Evolutionary conservation across 805 yeast species (phyloP).

Genomic region (Dipodascopsis uninucleata): DNA sequence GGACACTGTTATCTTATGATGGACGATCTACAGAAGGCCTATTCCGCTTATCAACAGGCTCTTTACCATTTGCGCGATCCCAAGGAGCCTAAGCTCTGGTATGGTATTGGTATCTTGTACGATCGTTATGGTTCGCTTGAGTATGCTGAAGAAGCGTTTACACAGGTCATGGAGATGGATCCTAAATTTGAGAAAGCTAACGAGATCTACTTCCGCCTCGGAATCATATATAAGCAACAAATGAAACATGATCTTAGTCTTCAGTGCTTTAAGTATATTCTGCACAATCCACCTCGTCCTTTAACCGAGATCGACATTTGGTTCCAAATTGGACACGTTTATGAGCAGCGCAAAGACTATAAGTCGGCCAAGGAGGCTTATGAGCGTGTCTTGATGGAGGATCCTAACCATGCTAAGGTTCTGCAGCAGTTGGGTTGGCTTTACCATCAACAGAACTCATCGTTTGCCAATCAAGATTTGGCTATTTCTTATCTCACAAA

Average conservation of each 20-base stretch:
- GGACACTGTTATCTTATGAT: slow-evolving; percentile 97
- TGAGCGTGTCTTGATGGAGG: slow-evolving; percentile 82
- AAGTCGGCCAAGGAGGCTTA: slow-evolving; percentile 91
- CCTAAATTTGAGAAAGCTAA: slow-evolving; percentile 94
- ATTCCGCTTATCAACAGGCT: slow-evolving; percentile 95
- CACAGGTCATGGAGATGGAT: slow-evolving; percentile 90
- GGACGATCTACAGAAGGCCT: slow-evolving; percentile 93
- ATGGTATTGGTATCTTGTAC: slow-evolving; percentile 94
- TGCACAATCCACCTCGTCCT: slow-evolving; percentile 90
- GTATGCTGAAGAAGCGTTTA: slow-evolving; percentile 98
- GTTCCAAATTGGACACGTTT: slow-evolving; percentile 96
- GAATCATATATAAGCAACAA: slow-evolving; percentile 95
- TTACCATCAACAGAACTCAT: slow-evolving; percentile 65
- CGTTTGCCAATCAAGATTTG: slow-evolving; percentile 72
- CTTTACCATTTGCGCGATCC: slow-evolving; percentile 86
- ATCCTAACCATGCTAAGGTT: slow-evolving; percentile 93
- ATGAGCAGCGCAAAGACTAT: slow-evolving; percentile 91
- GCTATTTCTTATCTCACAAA: slow-evolving; percentile 80
- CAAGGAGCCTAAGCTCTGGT: slow-evolving; percentile 96
- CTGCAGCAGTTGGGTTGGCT: slow-evolving; percentile 94
- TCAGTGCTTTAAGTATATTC: slow-evolving; percentile 90
- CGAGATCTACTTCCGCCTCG: slow-evolving; percentile 93
- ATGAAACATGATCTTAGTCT: slow-evolving; percentile 79
- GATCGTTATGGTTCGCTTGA: slow-evolving; percentile 95
- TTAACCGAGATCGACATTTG: slow-evolving; percentile 95